Conservation (phyloP, 2,329 filamentous ascomycete genomes). For the Talaromyces sp. region DNA sequence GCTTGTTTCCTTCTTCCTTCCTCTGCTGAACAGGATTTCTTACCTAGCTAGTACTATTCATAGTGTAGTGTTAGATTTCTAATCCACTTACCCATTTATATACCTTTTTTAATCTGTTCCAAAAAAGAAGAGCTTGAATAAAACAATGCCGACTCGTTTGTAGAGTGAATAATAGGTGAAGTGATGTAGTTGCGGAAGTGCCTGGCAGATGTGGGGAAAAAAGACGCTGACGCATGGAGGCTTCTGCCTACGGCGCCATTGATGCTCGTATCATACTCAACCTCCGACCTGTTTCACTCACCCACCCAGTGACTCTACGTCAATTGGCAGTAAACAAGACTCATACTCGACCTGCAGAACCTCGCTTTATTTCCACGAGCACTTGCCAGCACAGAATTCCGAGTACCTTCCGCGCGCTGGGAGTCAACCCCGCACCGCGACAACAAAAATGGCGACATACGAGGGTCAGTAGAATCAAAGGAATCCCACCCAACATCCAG, state of each 20-base stretch:
- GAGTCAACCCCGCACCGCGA: neutral
- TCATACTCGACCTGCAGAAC: neutral
- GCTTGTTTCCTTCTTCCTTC: too few relatives aligned
- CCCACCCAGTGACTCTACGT: neutral
- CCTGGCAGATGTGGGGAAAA: neutral
- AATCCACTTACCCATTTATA: too few relatives aligned
- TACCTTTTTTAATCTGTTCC: too few relatives aligned
- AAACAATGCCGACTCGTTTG: too few relatives aligned
- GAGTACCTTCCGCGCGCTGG: neutral
- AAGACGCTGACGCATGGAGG: neutral
- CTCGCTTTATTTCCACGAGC: neutral
- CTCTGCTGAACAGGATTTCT: too few relatives aligned
- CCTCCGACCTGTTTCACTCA: neutral
- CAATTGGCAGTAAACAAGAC: neutral
- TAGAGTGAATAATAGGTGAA: neutral
- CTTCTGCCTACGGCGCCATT: neutral
- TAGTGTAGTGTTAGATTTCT: too few relatives aligned
- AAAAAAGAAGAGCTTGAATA: too few relatives aligned
- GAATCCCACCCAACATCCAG: neutral
- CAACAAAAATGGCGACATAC: neutral
- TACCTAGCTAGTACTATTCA: too few relatives aligned
- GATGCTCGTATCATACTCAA: neutral
- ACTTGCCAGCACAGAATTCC: neutral
- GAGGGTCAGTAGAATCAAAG: neutral
- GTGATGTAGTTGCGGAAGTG: neutral